Evolutionary conservation across 164 flowering plant species (phyloP), one percentile per base, ranked within the genome.

Genomic region (Umbilicus rupestris): DNA sequence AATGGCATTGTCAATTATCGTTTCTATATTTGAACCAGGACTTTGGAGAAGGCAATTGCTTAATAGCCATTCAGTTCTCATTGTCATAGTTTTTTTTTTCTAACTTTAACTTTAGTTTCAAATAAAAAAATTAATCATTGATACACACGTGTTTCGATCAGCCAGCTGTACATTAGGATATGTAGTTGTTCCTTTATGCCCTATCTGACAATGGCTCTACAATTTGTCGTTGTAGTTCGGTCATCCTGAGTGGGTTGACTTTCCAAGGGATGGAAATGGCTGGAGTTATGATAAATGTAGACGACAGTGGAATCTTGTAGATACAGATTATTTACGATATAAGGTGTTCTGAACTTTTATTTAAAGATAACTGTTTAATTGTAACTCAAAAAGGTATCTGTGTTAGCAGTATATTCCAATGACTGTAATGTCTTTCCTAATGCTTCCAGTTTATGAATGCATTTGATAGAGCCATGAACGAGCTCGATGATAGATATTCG

Each of bases 231-330:
- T 74, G n/a, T 73, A 89, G 99, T 94, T 91, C 81, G 99, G 99
- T 44, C 96, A 94, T 80, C 97, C 99, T 62, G 99, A 94, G 50
- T 94, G 99, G 99, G 87, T 94, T 47, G 99, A 94, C 77, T 94
- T 94, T 73, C 99, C 99, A 28, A 83, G 99, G 85, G 97, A 89
- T 79, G 99, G 97, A 52, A 94, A 94, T 81, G 85, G 67, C 28
- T 94, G 96, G 96, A 91, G 93, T 71, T 84, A 83, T 75, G 96
- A 89, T 5, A 94, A 83, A 75, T 91, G 99, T 77, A 82, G 90
- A 73, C 88, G 96, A 33, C 96, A 87, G 62, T 91, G 97, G 96
- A 74, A 85, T 72, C 84, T 94, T 58, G 87, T 84, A 52, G 99
- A 91, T 76, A 74, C 86, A 39, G 94, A 87, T 59, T 90, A 91